These are phyloP conservation scores for Ogataea thermomethanolica DNA, from an alignment of 805 yeast species.

Conservation along the genomic window DNA sequence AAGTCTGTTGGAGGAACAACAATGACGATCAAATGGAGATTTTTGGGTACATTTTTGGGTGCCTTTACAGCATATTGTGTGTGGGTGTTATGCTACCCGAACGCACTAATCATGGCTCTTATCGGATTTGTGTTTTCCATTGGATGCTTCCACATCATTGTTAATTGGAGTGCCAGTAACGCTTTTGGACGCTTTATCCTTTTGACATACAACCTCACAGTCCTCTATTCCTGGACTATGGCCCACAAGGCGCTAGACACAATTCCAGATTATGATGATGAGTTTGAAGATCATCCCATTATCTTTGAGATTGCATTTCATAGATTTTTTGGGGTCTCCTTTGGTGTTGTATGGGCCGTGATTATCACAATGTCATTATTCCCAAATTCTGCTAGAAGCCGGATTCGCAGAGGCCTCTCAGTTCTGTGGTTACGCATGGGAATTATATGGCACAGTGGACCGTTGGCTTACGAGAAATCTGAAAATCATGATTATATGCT, in stretches of 20 bases:
- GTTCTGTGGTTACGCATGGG: conserved; percentile 79
- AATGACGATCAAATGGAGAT: conserved; percentile 69
- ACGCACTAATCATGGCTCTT: conserved; percentile 47
- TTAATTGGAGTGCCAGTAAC: conserved; percentile 61
- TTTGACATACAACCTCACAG: conserved; percentile 74
- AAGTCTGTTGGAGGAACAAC: conserved; percentile 83
- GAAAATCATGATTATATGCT: conserved; percentile 26
- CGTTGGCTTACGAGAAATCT: conserved; percentile 45
- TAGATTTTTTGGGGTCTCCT: conserved; percentile 65
- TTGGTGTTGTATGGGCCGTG: conserved; percentile 77
- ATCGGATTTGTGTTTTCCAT: conserved; percentile 46
- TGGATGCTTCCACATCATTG: conserved; percentile 54
- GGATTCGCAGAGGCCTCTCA: conserved; percentile 62
- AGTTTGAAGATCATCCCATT: conserved; percentile 68
- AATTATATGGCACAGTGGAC: conserved; percentile 74
- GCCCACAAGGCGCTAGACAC: conserved; percentile 53
- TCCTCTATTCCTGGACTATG: conserved; percentile 69
- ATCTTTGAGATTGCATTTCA: conserved; percentile 75
- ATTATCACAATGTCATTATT: conserved; percentile 60
- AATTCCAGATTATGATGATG: conserved; percentile 45
- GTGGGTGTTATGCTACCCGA: conserved; percentile 59
- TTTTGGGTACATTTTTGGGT: conserved; percentile 74
- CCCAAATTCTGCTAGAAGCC: conserved; percentile 72
- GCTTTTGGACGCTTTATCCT: conserved; percentile 69
- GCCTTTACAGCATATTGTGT: conserved; percentile 55